Conservation (phyloP, 129 eudicot genomes). For the Helichrysum umbraculigerum region DNA sequence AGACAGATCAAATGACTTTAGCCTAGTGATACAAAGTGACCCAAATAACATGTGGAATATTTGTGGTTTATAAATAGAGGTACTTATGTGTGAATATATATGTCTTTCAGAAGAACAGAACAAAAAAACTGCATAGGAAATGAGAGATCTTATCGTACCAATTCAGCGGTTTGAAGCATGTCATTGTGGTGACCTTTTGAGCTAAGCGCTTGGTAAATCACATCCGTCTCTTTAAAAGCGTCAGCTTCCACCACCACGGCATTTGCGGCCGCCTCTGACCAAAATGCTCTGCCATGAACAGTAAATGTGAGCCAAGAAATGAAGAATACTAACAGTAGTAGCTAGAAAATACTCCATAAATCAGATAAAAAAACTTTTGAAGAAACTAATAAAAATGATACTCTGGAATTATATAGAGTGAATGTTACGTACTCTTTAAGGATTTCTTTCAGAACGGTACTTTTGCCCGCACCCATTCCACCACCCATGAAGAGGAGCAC, state of each 20-base stretch:
- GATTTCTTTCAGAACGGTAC: conserved; percentile 96
- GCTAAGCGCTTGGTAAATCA: conserved; percentile 70
- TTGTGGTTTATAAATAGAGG: too few species aligned
- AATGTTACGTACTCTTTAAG: conserved; percentile 63
- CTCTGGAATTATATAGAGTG: neutral
- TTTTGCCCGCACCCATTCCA: conserved; percentile 99
- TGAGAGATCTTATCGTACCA: conserved; percentile 45
- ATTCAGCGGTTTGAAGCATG: conserved; percentile 97
- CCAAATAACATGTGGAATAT: too few species aligned
- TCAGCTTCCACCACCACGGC: conserved; percentile 96
- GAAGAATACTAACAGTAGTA: neutral
- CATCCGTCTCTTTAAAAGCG: conserved; percentile 90
- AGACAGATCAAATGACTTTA: too few species aligned
- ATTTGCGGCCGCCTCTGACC: conserved; percentile 70
- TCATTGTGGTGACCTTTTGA: conserved; percentile 81
- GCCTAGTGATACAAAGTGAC: too few species aligned
- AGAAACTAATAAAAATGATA: neutral
- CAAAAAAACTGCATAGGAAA: neutral
- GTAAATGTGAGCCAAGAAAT: neutral
- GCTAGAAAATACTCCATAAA: neutral
- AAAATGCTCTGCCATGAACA: conserved; percentile 62
- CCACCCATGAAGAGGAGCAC: conserved; percentile 98
- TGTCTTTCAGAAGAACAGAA: neutral
- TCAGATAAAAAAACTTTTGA: neutral
- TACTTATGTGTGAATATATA: neutral